A percentile compares a stretch with the other conserved stretches of the same genome.
Conservation (phyloP, 2,329 filamentous ascomycete genomes). For the Cadophora luteo-olivacea region DNA sequence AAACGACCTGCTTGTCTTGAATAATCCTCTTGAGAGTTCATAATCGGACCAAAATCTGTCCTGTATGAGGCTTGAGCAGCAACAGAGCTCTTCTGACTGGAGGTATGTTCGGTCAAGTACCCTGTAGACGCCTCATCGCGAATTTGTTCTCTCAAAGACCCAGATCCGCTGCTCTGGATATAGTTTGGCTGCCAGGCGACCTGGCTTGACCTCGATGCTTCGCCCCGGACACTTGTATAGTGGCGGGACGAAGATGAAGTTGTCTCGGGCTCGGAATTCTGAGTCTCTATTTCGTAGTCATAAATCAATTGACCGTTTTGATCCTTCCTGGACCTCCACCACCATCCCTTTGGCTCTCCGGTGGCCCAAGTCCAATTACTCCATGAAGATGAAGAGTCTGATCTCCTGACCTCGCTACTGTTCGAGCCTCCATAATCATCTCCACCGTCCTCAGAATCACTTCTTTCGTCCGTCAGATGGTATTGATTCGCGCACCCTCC, state of each 20-base stretch:
- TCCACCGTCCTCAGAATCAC: neutral
- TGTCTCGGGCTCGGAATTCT: neutral
- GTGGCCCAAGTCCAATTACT: neutral
- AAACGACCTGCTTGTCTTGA: neutral
- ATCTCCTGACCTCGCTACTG: neutral
- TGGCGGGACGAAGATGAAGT: neutral
- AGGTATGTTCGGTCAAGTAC: neutral
- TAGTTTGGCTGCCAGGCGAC: neutral
- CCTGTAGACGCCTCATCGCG: neutral
- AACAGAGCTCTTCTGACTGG: neutral
- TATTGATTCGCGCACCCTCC: neutral
- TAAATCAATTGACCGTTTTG: neutral
- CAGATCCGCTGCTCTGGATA: neutral
- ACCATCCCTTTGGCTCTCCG: neutral
- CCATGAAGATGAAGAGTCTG: neutral
- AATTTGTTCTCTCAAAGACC: no score
- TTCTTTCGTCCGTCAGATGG: neutral
- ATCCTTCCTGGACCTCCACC: neutral
- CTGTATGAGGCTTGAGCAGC: neutral
- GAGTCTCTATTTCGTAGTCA: neutral
- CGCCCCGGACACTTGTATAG: neutral
- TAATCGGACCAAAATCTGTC: neutral
- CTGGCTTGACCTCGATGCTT: neutral
- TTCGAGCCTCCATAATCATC: neutral
- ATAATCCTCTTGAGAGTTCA: neutral